Conservation (phyloP, 1,284 basidiomycete species). For the Trametes hirsuta region DNA sequence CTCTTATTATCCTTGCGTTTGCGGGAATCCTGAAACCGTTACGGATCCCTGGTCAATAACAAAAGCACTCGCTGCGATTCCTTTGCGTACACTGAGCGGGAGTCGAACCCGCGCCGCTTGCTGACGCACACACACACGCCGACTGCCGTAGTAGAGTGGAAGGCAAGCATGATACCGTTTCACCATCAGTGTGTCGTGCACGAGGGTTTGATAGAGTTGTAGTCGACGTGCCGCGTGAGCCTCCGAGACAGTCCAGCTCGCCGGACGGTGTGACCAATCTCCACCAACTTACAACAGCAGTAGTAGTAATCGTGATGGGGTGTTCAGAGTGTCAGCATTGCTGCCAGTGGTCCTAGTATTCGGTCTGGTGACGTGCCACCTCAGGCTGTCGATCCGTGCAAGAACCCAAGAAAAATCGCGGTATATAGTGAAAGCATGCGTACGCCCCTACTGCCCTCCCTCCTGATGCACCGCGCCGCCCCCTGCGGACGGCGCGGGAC, state of each 20-base stretch:
- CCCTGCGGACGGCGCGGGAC: background rate
- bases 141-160: background rate
- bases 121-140: background rate
- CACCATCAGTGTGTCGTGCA: constrained; percentile 8
- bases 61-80: too few relatives aligned
- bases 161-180: constrained; percentile 22
- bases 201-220: background rate
- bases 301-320: too few relatives aligned
- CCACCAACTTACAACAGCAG: too few relatives aligned
- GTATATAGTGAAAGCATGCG: constrained; percentile 9
- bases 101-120: constrained; percentile 23
- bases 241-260: background rate
- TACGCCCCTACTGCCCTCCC: background rate
- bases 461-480: background rate
- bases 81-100: constrained; percentile 17
- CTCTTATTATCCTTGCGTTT: too few relatives aligned
- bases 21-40: too few relatives aligned
- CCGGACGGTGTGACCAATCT: background rate
- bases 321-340: background rate
- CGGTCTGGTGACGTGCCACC: too few relatives aligned
- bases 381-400: background rate
- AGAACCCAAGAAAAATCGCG: background rate
- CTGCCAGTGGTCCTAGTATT: background rate
- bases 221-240: background rate
- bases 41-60: too few relatives aligned